Percentiles rank a stretch among this genome's conserved stretches.
These are phyloP conservation scores for Inga leiocalycina DNA, from an alignment of 306 rosid species.

Conservation along the genomic window DNA sequence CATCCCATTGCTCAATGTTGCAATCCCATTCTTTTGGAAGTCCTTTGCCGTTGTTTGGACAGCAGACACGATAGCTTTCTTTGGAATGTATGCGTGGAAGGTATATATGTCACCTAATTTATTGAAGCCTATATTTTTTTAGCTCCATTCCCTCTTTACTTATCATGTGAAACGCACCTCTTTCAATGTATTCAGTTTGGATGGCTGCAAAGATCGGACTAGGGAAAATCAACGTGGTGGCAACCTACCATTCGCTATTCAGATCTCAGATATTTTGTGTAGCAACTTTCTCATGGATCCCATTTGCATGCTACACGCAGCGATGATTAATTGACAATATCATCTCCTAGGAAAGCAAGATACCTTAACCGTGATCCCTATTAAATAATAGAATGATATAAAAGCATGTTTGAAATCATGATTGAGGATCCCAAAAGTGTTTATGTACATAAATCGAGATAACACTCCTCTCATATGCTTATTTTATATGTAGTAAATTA, in stretches of 20 bases:
- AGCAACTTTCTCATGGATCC: background rate
- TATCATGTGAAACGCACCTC: conserved; percentile 26
- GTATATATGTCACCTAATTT: conserved; percentile 36
- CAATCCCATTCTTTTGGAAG: conserved; percentile 90
- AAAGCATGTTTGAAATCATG: too few relatives aligned
- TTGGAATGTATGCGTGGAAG: conserved; percentile 98
- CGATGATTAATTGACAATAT: background rate
- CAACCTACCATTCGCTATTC: background rate
- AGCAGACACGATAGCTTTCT: conserved; percentile 81
- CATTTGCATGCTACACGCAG: conserved; percentile 11
- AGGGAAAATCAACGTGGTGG: conserved; percentile 34
- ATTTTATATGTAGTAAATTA: too few relatives aligned
- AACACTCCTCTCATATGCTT: too few relatives aligned
- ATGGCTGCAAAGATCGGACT: conserved; percentile 73
- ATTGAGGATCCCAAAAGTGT: too few relatives aligned
- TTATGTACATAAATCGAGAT: too few relatives aligned
- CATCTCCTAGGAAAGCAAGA: conserved; percentile 1
- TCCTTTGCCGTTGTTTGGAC: conserved; percentile 98
- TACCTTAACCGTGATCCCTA: background rate
- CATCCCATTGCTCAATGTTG: conserved; percentile 79
- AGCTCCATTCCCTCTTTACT: background rate
- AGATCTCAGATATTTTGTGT: background rate
- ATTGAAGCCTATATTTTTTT: background rate
- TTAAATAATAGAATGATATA: conserved; percentile 11
- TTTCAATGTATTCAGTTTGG: conserved; percentile 56